Conservation (phyloP, 2,329 filamentous ascomycete genomes). For the Colletotrichum tabaci region DNA sequence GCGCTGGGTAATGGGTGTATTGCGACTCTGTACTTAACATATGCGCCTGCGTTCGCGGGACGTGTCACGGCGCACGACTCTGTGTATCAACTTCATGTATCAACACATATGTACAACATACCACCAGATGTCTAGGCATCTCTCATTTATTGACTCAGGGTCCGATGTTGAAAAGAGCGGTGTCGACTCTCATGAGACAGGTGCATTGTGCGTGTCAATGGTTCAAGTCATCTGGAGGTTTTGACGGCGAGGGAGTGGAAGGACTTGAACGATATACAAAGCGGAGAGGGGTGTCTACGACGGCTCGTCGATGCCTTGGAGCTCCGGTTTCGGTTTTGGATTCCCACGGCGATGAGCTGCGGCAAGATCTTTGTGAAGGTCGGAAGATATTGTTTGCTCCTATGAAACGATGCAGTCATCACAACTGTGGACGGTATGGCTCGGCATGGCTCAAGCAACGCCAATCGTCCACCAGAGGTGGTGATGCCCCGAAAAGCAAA, state of each 20-base stretch:
- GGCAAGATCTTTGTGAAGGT: too few species aligned
- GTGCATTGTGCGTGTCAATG: not conserved
- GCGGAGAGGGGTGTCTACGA: not conserved
- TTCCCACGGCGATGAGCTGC: too few species aligned
- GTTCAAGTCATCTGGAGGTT: not conserved
- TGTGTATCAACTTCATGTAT: slow-evolving; percentile 28
- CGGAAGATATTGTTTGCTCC: too few species aligned
- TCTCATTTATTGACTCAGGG: not conserved
- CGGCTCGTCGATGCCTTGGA: too few species aligned
- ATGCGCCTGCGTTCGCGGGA: not conserved
- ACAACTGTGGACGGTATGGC: too few species aligned
- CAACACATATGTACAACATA: slow-evolving; percentile 24
- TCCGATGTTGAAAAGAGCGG: not conserved
- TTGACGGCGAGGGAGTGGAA: too few species aligned
- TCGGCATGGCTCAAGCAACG: not conserved
- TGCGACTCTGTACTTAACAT: not conserved
- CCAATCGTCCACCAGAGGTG: not conserved
- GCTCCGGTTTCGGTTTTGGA: too few species aligned
- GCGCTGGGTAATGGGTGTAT: not conserved
- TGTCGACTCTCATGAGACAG: not conserved
- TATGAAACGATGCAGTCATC: too few species aligned
- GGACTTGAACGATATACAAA: too few species aligned
- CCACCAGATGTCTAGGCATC: slow-evolving; percentile 16
- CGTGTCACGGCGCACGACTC: slow-evolving; percentile 23
- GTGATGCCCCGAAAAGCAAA: not conserved